Evolutionary conservation across 805 yeast genomes (phyloP), one percentile per base, ranked within the genome.

Genomic region (Saccharomyces mikatae): DNA sequence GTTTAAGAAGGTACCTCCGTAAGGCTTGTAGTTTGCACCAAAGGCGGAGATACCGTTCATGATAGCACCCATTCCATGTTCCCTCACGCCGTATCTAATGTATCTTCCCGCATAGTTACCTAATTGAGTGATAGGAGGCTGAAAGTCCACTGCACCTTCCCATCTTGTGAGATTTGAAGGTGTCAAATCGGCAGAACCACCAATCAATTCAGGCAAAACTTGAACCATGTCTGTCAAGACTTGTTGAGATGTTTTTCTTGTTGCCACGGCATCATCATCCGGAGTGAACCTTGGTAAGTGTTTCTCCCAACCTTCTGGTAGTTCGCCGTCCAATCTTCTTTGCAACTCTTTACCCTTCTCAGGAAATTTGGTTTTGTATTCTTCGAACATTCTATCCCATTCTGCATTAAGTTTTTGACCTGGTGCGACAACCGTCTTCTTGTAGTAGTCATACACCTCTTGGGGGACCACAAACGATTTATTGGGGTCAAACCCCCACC

Each of bases 61-160:
- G 73, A 91, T 87, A 61, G 97, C 97, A 77, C 96, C 97, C 97
- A 92, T 90, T 74, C 89, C 97, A 76, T 94, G 98, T 80, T 92
- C 99, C 77, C 99, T 87, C 62, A 92, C 96, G 84, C 99, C 99
- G 74, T 86, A 92, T 78, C 97, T 86, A 75, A 92, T 80, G 79
- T 92, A 92, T 72, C 96, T 86, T 71, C 99, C 99, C 55, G 83
- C 60, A 80, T 86, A 91, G 69, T 83, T 83, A 74, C 98, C 98
- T 62, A 89, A 76, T 49, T 83, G 83, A 56, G 89, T 75, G 54
- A 82, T 68, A 54, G 89, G 88, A 54, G 94, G 88, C 81, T 94
- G 97, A 91, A 91, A 92, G 75, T 91, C 96, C 62, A 81, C 81
- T 58, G 95, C 89, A 59, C 76, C 84, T 66, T 80, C 72, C 80